These are phyloP conservation scores for Triticum dicoccoides DNA, from an alignment of 176 grass and related monocot genomes.

Conservation along the genomic window DNA sequence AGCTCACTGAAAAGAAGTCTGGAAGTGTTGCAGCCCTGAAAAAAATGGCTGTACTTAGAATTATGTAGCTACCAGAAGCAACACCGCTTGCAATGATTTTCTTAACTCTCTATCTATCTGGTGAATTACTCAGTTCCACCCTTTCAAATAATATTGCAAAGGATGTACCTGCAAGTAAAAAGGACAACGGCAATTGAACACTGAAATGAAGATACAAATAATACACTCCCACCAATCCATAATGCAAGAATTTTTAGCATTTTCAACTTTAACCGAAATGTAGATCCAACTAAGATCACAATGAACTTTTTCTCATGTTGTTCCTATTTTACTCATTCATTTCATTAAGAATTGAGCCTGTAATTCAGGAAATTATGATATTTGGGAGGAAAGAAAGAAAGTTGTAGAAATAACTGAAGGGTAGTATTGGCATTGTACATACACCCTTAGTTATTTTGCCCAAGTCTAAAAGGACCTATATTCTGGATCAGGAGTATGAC, in stretches of 20 bases:
- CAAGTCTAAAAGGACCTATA: neutral
- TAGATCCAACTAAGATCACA: neutral
- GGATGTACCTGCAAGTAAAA: slow-evolving; percentile 32
- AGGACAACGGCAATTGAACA: neutral
- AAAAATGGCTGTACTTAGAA: slow-evolving; percentile 45
- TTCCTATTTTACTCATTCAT: neutral
- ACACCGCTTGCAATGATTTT: slow-evolving; percentile 35
- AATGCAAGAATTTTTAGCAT: neutral
- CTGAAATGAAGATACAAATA: neutral
- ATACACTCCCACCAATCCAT: neutral
- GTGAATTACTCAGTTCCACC: slow-evolving; percentile 31
- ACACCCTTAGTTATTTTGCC: neutral
- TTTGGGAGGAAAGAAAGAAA: neutral
- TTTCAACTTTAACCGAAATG: neutral
- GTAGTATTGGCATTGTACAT: neutral
- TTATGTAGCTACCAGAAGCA: slow-evolving; percentile 39
- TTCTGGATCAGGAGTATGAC: neutral
- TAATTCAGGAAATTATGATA: neutral
- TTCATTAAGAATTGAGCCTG: neutral
- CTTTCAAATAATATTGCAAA: slow-evolving; percentile 47
- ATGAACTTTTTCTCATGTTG: neutral
- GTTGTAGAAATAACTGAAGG: neutral
- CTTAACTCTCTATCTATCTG: slow-evolving; percentile 29
- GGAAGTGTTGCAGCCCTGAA: neutral
- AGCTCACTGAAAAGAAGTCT: slow-evolving; percentile 24